These are phyloP conservation scores for Ogataea hybrid DNA, from an alignment of 1,139 yeast species.

Conservation along the genomic window DNA sequence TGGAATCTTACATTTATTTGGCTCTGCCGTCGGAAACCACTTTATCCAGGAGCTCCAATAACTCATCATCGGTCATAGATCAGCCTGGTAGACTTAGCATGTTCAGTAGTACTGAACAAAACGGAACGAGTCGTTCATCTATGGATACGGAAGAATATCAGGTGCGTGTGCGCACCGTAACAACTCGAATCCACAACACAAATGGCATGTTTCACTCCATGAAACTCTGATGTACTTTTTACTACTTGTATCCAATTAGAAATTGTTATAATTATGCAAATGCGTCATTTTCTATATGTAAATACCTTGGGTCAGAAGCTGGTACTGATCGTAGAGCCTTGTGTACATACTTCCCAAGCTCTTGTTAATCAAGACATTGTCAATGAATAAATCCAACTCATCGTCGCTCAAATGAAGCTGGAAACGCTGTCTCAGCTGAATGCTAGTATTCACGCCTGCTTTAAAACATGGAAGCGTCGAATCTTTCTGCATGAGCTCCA, in stretches of 20 bases:
- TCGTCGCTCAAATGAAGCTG: slow-evolving; percentile 71
- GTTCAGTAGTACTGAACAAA: slow-evolving; percentile 1
- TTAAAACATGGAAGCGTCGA: slow-evolving; percentile 88
- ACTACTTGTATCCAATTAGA: neutral
- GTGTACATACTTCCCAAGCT: slow-evolving; percentile 90
- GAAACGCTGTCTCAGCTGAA: slow-evolving; percentile 73
- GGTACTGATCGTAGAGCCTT: slow-evolving; percentile 90
- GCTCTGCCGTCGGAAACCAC: slow-evolving; percentile 32
- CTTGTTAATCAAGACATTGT: slow-evolving; percentile 66
- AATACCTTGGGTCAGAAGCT: slow-evolving; percentile 86
- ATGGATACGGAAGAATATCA: slow-evolving; percentile 34
- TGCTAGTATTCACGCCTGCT: slow-evolving; percentile 80
- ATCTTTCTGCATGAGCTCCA: slow-evolving; percentile 91
- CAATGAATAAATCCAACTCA: slow-evolving; percentile 78
- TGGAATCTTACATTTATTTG: slow-evolving; percentile 47
- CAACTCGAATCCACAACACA: slow-evolving; percentile 43
- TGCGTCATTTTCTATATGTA: slow-evolving; percentile 14
- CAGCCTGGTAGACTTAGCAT: slow-evolving; percentile 3
- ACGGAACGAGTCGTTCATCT: neutral
- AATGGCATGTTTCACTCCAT: slow-evolving; percentile 38
- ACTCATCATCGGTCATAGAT: slow-evolving; percentile 3
- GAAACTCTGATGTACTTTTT: slow-evolving; percentile 24
- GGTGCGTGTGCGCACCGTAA: slow-evolving; percentile 43
- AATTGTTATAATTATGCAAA: slow-evolving; percentile 4
- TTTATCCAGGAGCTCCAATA: slow-evolving; percentile 14